These are phyloP conservation scores for Hermanozyma aechmeae DNA, from an alignment of 805 yeast genomes.

Conservation along the genomic window DNA sequence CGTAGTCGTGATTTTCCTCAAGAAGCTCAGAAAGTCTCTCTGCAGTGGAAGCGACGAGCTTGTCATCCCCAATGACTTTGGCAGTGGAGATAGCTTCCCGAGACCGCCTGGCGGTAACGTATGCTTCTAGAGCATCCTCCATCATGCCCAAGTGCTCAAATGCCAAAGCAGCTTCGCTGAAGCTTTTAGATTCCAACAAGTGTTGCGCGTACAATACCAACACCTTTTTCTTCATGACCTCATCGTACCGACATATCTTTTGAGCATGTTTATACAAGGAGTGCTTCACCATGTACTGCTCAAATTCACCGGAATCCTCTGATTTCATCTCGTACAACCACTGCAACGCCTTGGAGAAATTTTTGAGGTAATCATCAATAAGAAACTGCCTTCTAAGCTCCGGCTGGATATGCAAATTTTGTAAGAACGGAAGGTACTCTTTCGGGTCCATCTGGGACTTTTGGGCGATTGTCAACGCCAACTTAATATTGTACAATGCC, in stretches of 20 bases:
- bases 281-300: slow-evolving; percentile 62
- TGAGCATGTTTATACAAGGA: slow-evolving; percentile 64
- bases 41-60: slow-evolving; percentile 37
- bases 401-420: slow-evolving; percentile 59
- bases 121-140: slow-evolving; percentile 60
- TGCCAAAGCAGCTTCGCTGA: slow-evolving; percentile 68
- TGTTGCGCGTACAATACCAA: slow-evolving; percentile 54
- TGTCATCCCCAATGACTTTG: slow-evolving; percentile 15
- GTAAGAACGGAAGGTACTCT: slow-evolving; percentile 89
- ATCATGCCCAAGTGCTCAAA: slow-evolving; percentile 58
- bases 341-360: slow-evolving; percentile 56
- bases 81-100: slow-evolving; percentile 68
- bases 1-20: slow-evolving; percentile 60
- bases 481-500: slow-evolving; percentile 71
- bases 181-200: slow-evolving; percentile 47
- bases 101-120: slow-evolving; percentile 70
- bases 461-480: slow-evolving; percentile 82
- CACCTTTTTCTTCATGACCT: slow-evolving; percentile 41
- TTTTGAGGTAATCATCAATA: slow-evolving; percentile 72
- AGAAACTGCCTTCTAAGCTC: slow-evolving; percentile 60
- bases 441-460: slow-evolving; percentile 97
- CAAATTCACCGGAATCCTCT: slow-evolving; percentile 41
- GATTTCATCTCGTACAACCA: slow-evolving; percentile 47
- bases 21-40: slow-evolving; percentile 52
- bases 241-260: slow-evolving; percentile 48